These are phyloP conservation scores for Chenopodium album DNA, from an alignment of 148 eudicot genomes.

Conservation along the genomic window DNA sequence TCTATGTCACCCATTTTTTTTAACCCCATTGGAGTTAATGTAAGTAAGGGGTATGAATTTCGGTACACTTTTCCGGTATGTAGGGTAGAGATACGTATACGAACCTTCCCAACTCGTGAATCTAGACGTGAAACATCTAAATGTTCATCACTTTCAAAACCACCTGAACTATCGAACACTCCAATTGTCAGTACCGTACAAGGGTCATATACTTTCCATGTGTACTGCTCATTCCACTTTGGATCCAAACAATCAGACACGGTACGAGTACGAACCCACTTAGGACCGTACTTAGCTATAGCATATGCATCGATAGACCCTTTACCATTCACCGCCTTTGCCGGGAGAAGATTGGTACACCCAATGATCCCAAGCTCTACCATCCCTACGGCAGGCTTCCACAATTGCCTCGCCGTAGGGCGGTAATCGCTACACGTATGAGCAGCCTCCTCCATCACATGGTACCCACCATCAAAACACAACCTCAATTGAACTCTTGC, in stretches of 20 bases:
- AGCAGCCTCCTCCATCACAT: constrained; percentile 95
- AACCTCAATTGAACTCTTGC: constrained; percentile 76
- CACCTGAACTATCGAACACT: constrained; percentile 70
- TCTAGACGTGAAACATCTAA: constrained; percentile 49
- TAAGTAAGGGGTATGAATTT: constrained; percentile 58
- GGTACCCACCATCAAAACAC: constrained; percentile 94
- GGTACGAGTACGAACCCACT: constrained; percentile 85
- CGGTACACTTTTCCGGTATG: constrained; percentile 63
- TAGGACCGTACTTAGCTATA: constrained; percentile 88
- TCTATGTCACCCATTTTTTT: constrained; percentile 92
- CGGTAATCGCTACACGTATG: constrained; percentile 85
- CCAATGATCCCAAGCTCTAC: constrained; percentile 82
- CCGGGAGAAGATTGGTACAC: constrained; percentile 65
- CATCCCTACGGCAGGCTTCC: constrained; percentile 79
- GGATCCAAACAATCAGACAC: constrained; percentile 73
- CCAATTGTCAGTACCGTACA: constrained; percentile 81
- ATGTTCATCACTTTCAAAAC: constrained; percentile 38
- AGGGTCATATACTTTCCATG: constrained; percentile 88
- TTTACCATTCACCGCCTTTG: constrained; percentile 61
- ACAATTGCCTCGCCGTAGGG: constrained; percentile 86
- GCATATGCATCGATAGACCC: constrained; percentile 82
- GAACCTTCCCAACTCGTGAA: constrained; percentile 79
- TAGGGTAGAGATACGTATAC: constrained; percentile 75
- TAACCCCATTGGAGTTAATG: constrained; percentile 60
- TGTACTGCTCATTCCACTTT: constrained; percentile 97